Evolutionary conservation across 2,329 filamentous ascomycete genomes (phyloP).

Genomic region (Xylaria multiplex): DNA sequence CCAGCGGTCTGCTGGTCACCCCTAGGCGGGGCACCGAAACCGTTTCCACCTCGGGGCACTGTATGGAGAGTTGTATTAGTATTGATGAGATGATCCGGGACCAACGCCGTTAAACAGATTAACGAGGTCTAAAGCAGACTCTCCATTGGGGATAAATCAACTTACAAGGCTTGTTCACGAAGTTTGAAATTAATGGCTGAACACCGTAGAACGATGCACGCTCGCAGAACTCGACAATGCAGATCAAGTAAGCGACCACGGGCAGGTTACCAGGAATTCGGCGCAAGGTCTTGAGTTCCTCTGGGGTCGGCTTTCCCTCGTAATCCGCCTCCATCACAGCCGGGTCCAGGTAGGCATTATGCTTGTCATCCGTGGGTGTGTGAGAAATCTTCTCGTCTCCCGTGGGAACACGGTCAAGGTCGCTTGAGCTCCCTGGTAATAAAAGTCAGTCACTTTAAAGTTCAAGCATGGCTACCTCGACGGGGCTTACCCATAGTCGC

Average conservation of each 20-base stretch:
- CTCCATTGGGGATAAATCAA: background rate
- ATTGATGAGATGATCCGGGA: background rate
- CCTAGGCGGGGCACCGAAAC: conserved; percentile 55
- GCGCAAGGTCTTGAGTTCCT: conserved; percentile 54
- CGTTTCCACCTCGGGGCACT: conserved; percentile 62
- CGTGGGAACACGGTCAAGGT: conserved; percentile 37
- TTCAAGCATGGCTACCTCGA: background rate
- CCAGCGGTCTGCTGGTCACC: conserved; percentile 62
- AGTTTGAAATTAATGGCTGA: conserved; percentile 67
- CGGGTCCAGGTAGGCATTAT: conserved; percentile 44
- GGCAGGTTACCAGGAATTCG: conserved; percentile 62
- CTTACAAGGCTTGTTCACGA: conserved; percentile 63
- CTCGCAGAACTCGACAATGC: conserved; percentile 69
- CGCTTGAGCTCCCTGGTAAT: conserved; percentile 33
- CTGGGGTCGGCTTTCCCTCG: conserved; percentile 56
- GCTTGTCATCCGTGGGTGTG: conserved; percentile 39
- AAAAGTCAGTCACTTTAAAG: conserved; percentile 14
- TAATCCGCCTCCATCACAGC: conserved; percentile 46
- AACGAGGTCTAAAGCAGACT: background rate
- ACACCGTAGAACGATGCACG: conserved; percentile 69
- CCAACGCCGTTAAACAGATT: background rate
- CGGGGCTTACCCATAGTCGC: conserved; percentile 32
- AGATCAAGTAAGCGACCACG: conserved; percentile 64
- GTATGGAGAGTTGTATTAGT: conserved; percentile 11
- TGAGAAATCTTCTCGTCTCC: conserved; percentile 41